Evolutionary conservation across 768 basidiomycete species (phyloP).

Genomic region (Rhodotorula kratochvilovae): DNA sequence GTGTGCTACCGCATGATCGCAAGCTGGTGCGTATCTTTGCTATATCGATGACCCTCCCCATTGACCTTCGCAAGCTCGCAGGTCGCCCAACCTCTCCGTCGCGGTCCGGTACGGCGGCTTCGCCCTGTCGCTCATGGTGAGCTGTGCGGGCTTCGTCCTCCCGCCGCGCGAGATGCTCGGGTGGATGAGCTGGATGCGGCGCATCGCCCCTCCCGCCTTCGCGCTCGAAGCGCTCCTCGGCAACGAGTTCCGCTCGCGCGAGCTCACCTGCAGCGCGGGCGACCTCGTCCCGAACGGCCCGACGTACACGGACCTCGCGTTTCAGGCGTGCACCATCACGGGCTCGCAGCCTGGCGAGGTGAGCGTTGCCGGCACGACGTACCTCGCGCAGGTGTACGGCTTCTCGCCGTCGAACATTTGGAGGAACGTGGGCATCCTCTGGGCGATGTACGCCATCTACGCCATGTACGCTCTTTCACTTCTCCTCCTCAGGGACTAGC

Average conservation of each 20-base stretch:
- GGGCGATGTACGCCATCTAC: slow-evolving; percentile 15
- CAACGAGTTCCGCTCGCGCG: slow-evolving; percentile 39
- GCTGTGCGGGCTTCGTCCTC: slow-evolving; percentile 19
- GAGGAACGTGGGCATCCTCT: slow-evolving; percentile 20
- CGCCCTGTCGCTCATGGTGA: slow-evolving; percentile 11
- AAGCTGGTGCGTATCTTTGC: no score
- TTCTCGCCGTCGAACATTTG: slow-evolving; percentile 7
- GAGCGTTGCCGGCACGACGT: slow-evolving; percentile 23
- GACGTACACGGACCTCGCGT: slow-evolving; percentile 14
- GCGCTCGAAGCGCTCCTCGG: slow-evolving; percentile 40
- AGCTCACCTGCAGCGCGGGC: slow-evolving; percentile 5
- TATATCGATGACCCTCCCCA: no score
- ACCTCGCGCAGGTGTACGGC: slow-evolving; percentile 26
- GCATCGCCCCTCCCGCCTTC: slow-evolving; percentile 31
- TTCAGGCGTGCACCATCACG: slow-evolving; percentile 37
- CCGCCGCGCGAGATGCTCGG: slow-evolving; percentile 13
- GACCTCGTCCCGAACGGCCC: slow-evolving; percentile 23
- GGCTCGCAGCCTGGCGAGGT: slow-evolving; percentile 30
- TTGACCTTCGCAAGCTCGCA: no score
- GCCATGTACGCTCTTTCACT: background rate
- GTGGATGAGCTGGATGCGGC: slow-evolving; percentile 24
- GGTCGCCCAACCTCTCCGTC: slow-evolving; percentile 15
- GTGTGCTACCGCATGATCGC: slow-evolving; percentile 24
- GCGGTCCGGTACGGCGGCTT: slow-evolving; percentile 21
- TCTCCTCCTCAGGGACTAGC: background rate